Evolutionary conservation across 1,284 basidiomycete species (phyloP).

Genomic region (Meripilus lineatus): DNA sequence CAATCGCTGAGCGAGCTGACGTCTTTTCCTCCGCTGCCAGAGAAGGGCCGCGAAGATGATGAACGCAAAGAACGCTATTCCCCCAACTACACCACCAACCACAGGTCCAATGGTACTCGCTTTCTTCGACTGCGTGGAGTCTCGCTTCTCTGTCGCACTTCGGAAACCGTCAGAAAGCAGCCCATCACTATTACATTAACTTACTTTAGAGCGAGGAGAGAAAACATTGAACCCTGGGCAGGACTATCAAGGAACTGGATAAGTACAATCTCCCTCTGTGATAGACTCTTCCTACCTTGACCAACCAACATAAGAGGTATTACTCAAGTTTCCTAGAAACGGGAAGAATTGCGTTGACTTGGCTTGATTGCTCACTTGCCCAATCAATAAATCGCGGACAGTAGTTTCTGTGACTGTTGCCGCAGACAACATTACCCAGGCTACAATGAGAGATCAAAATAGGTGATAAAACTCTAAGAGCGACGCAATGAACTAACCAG

Average conservation of each 20-base stretch:
- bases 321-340: conserved; percentile 6
- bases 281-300: neutral
- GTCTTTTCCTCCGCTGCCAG: conserved; percentile 1
- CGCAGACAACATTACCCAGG: conserved; percentile 22
- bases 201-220: conserved; percentile 12
- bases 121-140: neutral
- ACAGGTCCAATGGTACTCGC: conserved; percentile 1
- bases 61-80: neutral
- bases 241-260: conserved; percentile 6
- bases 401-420: conserved; percentile 15
- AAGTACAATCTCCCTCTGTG: no score
- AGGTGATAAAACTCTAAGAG: neutral
- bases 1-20: no score
- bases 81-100: conserved; percentile 5
- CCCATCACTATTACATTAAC: no score
- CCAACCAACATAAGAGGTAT: neutral
- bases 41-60: neutral
- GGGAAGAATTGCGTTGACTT: conserved; percentile 14
- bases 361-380: conserved; percentile 17
- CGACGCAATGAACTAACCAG: neutral
- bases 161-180: no score
- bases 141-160: no score
- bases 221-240: conserved; percentile 10
- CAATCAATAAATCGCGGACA: conserved; percentile 17
- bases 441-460: conserved; percentile 9